Evolutionary conservation across 1,284 basidiomycete species (phyloP).

Genomic region (Pyrrhoderma lamaoense): DNA sequence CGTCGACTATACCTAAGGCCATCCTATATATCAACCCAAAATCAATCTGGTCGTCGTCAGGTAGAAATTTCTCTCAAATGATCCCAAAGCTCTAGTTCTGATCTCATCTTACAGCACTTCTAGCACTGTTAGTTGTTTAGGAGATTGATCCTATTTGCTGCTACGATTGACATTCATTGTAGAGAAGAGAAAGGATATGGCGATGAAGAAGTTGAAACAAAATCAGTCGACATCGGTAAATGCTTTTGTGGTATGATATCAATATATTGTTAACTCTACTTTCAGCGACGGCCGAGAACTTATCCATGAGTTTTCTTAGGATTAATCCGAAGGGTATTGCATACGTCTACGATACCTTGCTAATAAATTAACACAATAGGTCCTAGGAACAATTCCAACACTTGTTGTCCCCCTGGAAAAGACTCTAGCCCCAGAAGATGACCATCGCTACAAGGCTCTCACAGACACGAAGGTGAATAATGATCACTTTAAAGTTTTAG

Average conservation of each 20-base stretch:
- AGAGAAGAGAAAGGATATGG: slow-evolving; percentile 72
- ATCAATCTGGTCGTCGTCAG: slow-evolving; percentile 56
- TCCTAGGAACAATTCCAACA: slow-evolving; percentile 71
- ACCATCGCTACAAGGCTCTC: slow-evolving; percentile 76
- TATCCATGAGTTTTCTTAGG: slow-evolving; percentile 57
- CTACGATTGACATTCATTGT: slow-evolving; percentile 18
- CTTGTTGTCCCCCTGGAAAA: slow-evolving; percentile 76
- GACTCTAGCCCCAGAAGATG: slow-evolving; percentile 62
- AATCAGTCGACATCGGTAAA: slow-evolving; percentile 55
- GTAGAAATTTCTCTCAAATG: slow-evolving; percentile 32
- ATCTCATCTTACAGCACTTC: slow-evolving; percentile 18
- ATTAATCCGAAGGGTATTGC: slow-evolving; percentile 68
- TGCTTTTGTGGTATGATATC: not conserved
- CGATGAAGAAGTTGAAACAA: slow-evolving; percentile 56
- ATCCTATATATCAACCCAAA: slow-evolving; percentile 48
- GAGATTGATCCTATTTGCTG: slow-evolving; percentile 1
- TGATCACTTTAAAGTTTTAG: slow-evolving; percentile 4
- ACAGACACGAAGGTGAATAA: slow-evolving; percentile 62
- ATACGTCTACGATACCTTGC: too few species aligned
- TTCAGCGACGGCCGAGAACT: slow-evolving; percentile 62
- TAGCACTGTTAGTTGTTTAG: slow-evolving; percentile 22
- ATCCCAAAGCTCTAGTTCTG: not conserved
- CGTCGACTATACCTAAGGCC: slow-evolving; percentile 42
- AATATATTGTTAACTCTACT: slow-evolving; percentile 1
- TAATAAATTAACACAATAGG: too few species aligned